These are phyloP conservation scores for Aspergillus sclerotialis DNA, from an alignment of 2,329 filamentous ascomycete species.

Conservation along the genomic window DNA sequence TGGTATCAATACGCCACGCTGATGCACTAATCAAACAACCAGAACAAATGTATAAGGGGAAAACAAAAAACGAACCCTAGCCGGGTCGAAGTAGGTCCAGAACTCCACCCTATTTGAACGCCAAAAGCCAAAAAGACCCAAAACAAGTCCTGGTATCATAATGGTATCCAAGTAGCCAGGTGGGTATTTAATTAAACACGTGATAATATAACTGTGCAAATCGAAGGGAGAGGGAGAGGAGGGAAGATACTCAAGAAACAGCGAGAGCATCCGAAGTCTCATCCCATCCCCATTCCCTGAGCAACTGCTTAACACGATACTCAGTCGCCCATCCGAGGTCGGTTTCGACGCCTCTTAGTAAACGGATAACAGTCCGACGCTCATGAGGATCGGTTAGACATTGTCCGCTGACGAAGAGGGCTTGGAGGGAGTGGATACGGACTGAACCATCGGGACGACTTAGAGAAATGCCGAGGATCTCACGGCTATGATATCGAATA, in stretches of 20 bases:
- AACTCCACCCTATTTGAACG: too few relatives aligned
- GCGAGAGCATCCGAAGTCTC: constrained; percentile 6
- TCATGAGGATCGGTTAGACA: constrained; percentile 51
- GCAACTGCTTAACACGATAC: constrained; percentile 51
- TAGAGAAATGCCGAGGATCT: constrained; percentile 56
- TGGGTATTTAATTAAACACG: too few relatives aligned
- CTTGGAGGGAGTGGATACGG: constrained; percentile 54
- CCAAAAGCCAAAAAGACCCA: too few relatives aligned
- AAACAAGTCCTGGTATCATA: too few relatives aligned
- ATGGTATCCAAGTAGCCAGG: too few relatives aligned
- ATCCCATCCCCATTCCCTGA: constrained; percentile 34
- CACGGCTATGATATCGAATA: constrained; percentile 51
- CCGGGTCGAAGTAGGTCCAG: too few relatives aligned
- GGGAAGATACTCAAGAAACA: background rate
- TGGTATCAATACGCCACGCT: too few relatives aligned
- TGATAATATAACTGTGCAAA: too few relatives aligned
- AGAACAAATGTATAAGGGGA: too few relatives aligned
- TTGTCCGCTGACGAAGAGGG: constrained; percentile 57
- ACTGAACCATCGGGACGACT: constrained; percentile 52
- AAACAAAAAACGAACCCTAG: too few relatives aligned
- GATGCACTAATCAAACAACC: too few relatives aligned
- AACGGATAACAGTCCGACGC: constrained; percentile 47
- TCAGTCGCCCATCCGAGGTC: constrained; percentile 60
- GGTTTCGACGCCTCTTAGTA: constrained; percentile 54
- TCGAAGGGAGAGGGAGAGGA: too few relatives aligned